These are phyloP conservation scores for Ilex asprella DNA, from an alignment of 257 asterid genomes.

Conservation along the genomic window DNA sequence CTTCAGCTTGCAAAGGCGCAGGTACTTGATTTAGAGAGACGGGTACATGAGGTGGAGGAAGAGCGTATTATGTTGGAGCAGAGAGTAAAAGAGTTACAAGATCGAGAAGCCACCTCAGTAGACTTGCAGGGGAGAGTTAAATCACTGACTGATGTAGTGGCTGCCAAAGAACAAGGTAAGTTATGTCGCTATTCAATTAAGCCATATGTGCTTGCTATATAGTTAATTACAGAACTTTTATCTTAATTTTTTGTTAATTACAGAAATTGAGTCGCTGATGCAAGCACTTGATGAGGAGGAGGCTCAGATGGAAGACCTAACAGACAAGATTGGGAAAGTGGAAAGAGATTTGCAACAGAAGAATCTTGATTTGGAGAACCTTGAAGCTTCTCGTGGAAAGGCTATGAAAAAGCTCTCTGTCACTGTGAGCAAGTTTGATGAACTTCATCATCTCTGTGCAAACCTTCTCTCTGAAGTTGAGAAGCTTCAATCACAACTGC, in stretches of 20 bases:
- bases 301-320: slow-evolving; percentile 75
- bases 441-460: slow-evolving; percentile 77
- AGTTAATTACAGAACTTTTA: background rate
- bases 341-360: slow-evolving; percentile 67
- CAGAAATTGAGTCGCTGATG: slow-evolving; percentile 82
- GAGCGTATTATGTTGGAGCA: slow-evolving; percentile 47
- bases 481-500: slow-evolving; percentile 89
- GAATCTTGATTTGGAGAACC: slow-evolving; percentile 67
- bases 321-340: slow-evolving; percentile 47
- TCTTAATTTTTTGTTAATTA: slow-evolving; percentile 18
- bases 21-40: slow-evolving; percentile 47
- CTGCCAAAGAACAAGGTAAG: slow-evolving; percentile 87
- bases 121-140: slow-evolving; percentile 52
- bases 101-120: slow-evolving; percentile 36
- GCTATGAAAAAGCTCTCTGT: slow-evolving; percentile 85
- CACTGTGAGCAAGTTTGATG: slow-evolving; percentile 91
- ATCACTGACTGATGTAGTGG: slow-evolving; percentile 57
- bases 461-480: slow-evolving; percentile 88
- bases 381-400: slow-evolving; percentile 84
- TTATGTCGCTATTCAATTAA: slow-evolving; percentile 16
- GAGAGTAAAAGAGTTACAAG: slow-evolving; percentile 50
- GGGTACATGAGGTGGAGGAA: slow-evolving; percentile 44
- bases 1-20: slow-evolving; percentile 53
- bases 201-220: slow-evolving; percentile 5
- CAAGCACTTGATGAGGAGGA: slow-evolving; percentile 97